Percentiles rank a stretch among this genome's conserved stretches.
These are phyloP conservation scores for Chlamydomonas asymmetrica DNA, from an alignment of 139 green algal genomes.

Conservation along the genomic window DNA sequence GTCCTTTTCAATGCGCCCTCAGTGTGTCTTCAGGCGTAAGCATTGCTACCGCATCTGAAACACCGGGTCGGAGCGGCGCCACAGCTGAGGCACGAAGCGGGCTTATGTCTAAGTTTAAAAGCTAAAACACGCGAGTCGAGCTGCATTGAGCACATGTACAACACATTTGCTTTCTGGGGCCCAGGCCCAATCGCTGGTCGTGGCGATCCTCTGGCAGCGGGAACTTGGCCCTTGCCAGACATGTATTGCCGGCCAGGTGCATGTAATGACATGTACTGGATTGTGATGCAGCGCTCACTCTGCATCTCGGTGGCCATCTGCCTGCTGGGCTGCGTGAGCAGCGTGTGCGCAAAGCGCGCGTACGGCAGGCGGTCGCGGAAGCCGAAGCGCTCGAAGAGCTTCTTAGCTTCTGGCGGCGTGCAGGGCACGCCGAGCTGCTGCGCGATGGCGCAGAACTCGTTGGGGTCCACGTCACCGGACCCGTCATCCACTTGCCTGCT, in stretches of 20 bases:
- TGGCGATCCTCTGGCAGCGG: too few relatives aligned
- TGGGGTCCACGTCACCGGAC: conserved; percentile 49
- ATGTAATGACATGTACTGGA: background rate
- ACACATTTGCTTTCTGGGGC: too few relatives aligned
- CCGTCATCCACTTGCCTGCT: conserved; percentile 58
- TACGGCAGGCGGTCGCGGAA: conserved; percentile 57
- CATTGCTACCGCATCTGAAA: too few relatives aligned
- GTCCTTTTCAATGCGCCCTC: too few relatives aligned
- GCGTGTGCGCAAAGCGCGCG: conserved; percentile 46
- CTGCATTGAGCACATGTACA: too few relatives aligned
- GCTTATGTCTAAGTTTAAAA: too few relatives aligned
- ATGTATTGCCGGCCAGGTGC: background rate
- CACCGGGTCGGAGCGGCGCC: too few relatives aligned
- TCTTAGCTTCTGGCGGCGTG: conserved; percentile 32
- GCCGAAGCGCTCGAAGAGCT: conserved; percentile 49
- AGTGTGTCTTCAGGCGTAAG: too few relatives aligned
- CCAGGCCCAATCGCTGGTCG: too few relatives aligned
- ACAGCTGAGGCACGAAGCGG: too few relatives aligned
- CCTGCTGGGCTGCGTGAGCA: conserved; percentile 55
- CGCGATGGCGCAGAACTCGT: conserved; percentile 50
- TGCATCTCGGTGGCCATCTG: conserved; percentile 55
- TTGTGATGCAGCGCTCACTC: conserved; percentile 22
- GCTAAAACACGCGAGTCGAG: too few relatives aligned
- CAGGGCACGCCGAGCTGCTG: conserved; percentile 15
- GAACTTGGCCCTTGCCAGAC: too few relatives aligned